These are phyloP conservation scores for Iris pallida DNA, from an alignment of 116 monocot genomes.

Conservation along the genomic window DNA sequence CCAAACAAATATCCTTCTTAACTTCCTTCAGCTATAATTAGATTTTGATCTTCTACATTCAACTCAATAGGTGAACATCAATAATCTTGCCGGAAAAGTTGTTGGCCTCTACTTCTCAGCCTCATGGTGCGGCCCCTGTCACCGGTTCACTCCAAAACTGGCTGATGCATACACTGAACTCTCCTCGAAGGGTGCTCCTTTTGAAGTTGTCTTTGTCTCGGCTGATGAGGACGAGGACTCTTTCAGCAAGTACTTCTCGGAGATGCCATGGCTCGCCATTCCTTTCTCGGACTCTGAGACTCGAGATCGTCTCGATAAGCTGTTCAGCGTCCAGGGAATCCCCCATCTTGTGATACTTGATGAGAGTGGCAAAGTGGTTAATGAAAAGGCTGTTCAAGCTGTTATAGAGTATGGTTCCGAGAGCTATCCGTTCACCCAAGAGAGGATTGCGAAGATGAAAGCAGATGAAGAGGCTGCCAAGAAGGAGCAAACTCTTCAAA, in stretches of 20 bases:
- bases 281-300: conserved; percentile 47
- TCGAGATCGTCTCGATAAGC: conserved; percentile 18
- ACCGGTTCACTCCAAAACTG: conserved; percentile 47
- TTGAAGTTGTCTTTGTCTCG: conserved; percentile 68
- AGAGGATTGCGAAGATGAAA: conserved; percentile 8
- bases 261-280: conserved; percentile 81
- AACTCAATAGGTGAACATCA: conserved; percentile 42
- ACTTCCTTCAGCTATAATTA: too few relatives aligned
- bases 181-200: conserved; percentile 11
- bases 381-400: conserved; percentile 9
- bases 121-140: conserved; percentile 52
- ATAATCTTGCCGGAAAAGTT: conserved; percentile 28
- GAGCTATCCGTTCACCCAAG: conserved; percentile 13
- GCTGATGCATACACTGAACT: conserved; percentile 40
- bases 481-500: conserved; percentile 18
- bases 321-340: conserved; percentile 10
- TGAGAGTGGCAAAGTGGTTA: conserved; percentile 27
- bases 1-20: too few relatives aligned
- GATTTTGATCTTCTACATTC: too few relatives aligned
- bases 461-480: conserved; percentile 20
- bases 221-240: conserved; percentile 39
- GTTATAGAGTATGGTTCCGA: conserved; percentile 10
- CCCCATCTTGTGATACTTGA: conserved; percentile 10
- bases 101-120: conserved; percentile 69
- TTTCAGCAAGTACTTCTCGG: conserved; percentile 39